Conservation (phyloP, 306 rosid species). For the Acacia confusa region DNA sequence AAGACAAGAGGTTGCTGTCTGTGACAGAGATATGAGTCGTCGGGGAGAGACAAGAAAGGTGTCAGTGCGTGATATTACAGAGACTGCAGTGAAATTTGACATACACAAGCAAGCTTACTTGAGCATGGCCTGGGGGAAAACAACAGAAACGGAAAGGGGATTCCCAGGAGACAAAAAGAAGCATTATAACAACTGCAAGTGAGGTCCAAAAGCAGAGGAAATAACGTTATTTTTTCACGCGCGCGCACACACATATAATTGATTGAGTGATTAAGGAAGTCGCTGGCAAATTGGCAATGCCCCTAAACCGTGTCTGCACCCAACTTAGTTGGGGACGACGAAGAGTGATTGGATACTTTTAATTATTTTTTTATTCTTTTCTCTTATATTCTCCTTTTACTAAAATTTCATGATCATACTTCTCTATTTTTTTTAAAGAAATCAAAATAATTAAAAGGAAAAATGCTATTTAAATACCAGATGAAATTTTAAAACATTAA, state of each 20-base stretch:
- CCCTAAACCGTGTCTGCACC: neutral
- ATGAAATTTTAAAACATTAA: too few species aligned
- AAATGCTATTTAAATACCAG: too few species aligned
- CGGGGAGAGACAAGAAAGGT: conserved; percentile 4
- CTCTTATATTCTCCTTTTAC: too few species aligned
- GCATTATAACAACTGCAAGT: neutral
- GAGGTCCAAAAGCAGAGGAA: neutral
- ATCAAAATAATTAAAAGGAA: too few species aligned
- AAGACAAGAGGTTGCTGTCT: conserved; percentile 1
- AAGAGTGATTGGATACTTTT: too few species aligned
- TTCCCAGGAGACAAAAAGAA: neutral
- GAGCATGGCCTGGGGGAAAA: neutral
- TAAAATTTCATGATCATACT: too few species aligned
- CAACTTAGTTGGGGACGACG: neutral
- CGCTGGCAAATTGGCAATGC: too few species aligned
- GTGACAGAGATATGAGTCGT: conserved; percentile 14
- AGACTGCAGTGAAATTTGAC: conserved; percentile 14
- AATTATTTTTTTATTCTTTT: too few species aligned
- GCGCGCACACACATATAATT: too few species aligned
- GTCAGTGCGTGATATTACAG: conserved; percentile 22
- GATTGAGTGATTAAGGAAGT: too few species aligned
- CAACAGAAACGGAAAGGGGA: neutral
- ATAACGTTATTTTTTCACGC: neutral
- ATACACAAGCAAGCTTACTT: neutral
- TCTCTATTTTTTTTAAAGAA: too few species aligned